phyloP scores from a whole-genome alignment of 1,139 yeast genomes.

The Kodamaea plutei region DNA sequence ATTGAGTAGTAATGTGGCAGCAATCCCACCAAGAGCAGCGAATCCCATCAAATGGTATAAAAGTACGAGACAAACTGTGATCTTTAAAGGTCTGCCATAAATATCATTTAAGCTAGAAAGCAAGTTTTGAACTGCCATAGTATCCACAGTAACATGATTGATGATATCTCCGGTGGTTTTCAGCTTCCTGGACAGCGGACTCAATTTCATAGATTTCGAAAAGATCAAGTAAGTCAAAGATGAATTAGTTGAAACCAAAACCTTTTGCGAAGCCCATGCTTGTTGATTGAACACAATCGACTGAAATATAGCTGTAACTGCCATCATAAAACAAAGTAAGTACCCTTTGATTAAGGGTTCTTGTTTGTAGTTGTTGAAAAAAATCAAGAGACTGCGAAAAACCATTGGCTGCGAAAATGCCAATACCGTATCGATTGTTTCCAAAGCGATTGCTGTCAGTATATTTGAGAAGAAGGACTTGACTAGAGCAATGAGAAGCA shows the following conservation, averaged over 20 bases:
- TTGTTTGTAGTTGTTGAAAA: constrained; percentile 11
- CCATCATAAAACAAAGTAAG: constrained; percentile 17
- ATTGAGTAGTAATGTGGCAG: constrained; percentile 28
- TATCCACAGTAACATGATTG: constrained; percentile 37
- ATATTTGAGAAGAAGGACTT: constrained; percentile 11
- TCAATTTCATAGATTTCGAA: constrained; percentile 31
- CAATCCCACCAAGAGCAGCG: constrained; percentile 35
- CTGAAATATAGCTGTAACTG: constrained; percentile 13
- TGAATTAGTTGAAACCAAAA: constrained; percentile 17
- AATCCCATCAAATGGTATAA: constrained; percentile 28
- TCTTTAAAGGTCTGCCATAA: constrained; percentile 27
- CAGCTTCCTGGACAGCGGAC: constrained; percentile 36
- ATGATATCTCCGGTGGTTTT: constrained; percentile 41
- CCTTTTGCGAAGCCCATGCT: constrained; percentile 24
- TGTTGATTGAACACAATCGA: constrained; percentile 19
- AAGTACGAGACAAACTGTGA: constrained; percentile 24
- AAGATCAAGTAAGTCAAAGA: constrained; percentile 29
- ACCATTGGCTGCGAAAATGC: constrained; percentile 20
- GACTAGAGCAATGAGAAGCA: constrained; percentile 16
- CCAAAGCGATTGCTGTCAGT: constrained; percentile 7
- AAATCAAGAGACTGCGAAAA: constrained; percentile 19
- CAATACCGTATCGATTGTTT: constrained; percentile 11
- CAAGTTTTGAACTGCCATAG: constrained; percentile 19
- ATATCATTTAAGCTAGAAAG: constrained; percentile 24
- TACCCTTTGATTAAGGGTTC: constrained; percentile 22